Evolutionary conservation across 371 early-diverging fungal species (phyloP).

Genomic region (Mortierella sp.): DNA sequence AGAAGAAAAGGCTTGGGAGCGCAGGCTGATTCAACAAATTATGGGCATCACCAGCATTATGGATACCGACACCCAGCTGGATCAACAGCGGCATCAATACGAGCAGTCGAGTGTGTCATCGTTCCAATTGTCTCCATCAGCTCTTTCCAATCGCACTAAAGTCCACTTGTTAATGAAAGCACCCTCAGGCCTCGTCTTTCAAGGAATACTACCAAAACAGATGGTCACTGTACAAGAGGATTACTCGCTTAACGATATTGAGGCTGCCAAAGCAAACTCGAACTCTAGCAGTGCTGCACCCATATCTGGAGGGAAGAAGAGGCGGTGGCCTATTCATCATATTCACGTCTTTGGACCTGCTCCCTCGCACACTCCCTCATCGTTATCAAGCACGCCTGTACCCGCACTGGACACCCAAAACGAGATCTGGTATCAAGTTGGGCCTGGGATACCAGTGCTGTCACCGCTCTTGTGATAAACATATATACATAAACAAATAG

Average conservation of each 20-base stretch:
- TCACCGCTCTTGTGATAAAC: constrained; percentile 20
- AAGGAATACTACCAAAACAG: constrained; percentile 37
- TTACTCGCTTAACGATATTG: constrained; percentile 8
- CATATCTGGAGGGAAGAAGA: constrained; percentile 5
- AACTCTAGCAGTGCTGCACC: background rate
- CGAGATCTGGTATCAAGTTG: constrained; percentile 48
- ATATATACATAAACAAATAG: no score
- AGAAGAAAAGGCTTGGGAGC: constrained; percentile 32
- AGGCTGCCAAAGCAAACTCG: background rate
- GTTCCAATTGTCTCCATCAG: background rate
- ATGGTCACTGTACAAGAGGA: constrained; percentile 33
- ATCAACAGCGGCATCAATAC: background rate
- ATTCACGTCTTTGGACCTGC: constrained; percentile 27
- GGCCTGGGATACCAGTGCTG: constrained; percentile 33
- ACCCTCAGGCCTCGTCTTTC: constrained; percentile 18
- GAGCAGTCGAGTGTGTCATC: background rate
- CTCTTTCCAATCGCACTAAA: constrained; percentile 17
- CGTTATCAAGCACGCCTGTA: background rate
- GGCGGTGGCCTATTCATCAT: constrained; percentile 43
- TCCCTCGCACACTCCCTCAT: background rate
- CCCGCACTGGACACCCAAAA: background rate
- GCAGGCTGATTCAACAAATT: constrained; percentile 29
- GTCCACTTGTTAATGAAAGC: constrained; percentile 38
- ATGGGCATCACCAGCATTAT: constrained; percentile 23
- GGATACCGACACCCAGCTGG: background rate